A percentile compares a stretch with the other conserved stretches of the same genome.
Evolutionary conservation across 495 filamentous ascomycete genomes (phyloP).

Genomic region (Chaetomium fimeti): DNA sequence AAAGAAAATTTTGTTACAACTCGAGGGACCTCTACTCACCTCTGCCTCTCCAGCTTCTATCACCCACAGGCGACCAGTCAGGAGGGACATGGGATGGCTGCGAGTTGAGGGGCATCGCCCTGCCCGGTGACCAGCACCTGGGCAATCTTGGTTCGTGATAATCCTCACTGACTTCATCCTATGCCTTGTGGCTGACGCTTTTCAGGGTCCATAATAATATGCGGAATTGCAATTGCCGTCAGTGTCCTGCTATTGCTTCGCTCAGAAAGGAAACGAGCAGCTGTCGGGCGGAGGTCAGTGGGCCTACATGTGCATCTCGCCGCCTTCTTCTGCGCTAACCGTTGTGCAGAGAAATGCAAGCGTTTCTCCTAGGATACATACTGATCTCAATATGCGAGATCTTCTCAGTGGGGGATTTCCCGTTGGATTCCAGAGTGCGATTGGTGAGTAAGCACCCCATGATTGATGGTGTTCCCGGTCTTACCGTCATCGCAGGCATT

Average conservation of each 20-base stretch:
- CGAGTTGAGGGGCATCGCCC: slow-evolving; percentile 65
- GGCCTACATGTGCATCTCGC: neutral
- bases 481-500: slow-evolving; percentile 63
- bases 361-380: slow-evolving; percentile 85
- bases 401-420: slow-evolving; percentile 89
- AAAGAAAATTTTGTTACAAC: neutral
- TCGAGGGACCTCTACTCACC: slow-evolving; percentile 10
- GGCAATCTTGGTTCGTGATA: slow-evolving; percentile 77
- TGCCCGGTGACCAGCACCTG: slow-evolving; percentile 62
- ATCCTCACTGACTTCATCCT: neutral
- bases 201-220: slow-evolving; percentile 85
- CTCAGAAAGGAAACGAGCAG: slow-evolving; percentile 90
- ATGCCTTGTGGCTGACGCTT: slow-evolving; percentile 22
- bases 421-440: slow-evolving; percentile 64
- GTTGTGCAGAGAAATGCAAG: slow-evolving; percentile 80
- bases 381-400: slow-evolving; percentile 93
- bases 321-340: slow-evolving; percentile 27
- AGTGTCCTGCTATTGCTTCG: slow-evolving; percentile 66
- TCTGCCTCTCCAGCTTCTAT: slow-evolving; percentile 44
- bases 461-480: neutral
- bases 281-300: slow-evolving; percentile 84
- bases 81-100: slow-evolving; percentile 63
- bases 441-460: slow-evolving; percentile 49
- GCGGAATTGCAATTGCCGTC: slow-evolving; percentile 69
- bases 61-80: slow-evolving; percentile 43